Evolutionary conservation across 345 rosid genomes (phyloP), one percentile per base, ranked within the genome.

Genomic region (Draba incana): DNA sequence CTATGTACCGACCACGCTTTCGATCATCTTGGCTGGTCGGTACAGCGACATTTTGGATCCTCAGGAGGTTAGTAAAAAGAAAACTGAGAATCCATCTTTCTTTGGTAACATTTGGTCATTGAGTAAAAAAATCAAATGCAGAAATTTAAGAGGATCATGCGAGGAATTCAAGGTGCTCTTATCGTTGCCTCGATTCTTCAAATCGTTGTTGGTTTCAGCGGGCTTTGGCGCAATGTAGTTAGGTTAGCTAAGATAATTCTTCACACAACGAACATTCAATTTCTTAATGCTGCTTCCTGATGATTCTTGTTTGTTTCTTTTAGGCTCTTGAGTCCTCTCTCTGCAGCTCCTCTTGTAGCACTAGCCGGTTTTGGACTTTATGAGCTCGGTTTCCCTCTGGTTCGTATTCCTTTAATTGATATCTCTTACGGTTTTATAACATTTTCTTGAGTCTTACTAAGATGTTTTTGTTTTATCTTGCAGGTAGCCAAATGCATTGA

Each of bases 161-260:
- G 90, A 31, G 97, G 92, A 58, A 84, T 80, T 35, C 99, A 94
- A 55, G 99, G 99, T 9, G 83, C 97, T 3, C 89, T 94, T 49
- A 90, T 94, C 49, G 96, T 94, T 71, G 92, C 96, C 65, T 94
- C 99, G n/a, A 82, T 90, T 70, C 87, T 94, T 20, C 99, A 94
- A 71, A 87, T 94, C 43, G 86, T 94, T 4, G 38, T 90, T 51
- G 99, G 99, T 57, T 94, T 94, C 80, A 94, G 99, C 44, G 99
- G 99, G 43, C 91, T 94, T 33, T 94, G 99, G 99, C 84, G 99
- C 25, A 94, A 94, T 78, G 96, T 90, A 74, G 87, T 87, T 27
- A 90, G 96, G 98, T 85, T 79, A 65, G 71, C 66, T 59, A 48
- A 59, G 49, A 66, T 37, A 16, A 15, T 5, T 59, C 15, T 4